Conservation (phyloP, 768 basidiomycete genomes). For the Leucocoprinus birnbaumii region DNA sequence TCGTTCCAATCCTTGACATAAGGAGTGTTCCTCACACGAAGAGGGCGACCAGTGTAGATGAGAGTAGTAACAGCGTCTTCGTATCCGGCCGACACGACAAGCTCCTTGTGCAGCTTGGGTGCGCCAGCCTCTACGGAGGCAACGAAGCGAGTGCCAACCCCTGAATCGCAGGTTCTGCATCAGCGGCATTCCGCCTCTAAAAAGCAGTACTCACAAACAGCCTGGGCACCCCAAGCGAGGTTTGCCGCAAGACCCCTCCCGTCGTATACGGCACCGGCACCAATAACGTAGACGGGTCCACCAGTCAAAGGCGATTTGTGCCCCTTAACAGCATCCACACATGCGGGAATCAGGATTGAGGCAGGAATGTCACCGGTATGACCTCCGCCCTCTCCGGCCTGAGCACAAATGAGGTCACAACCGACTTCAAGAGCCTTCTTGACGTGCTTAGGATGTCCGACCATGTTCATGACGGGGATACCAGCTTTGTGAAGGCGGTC, state of each 20-base stretch:
- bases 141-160: slow-evolving; percentile 89
- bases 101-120: slow-evolving; percentile 82
- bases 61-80: slow-evolving; percentile 84
- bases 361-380: slow-evolving; percentile 85
- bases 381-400: slow-evolving; percentile 90
- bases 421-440: slow-evolving; percentile 78
- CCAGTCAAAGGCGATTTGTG: slow-evolving; percentile 78
- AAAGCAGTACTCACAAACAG: slow-evolving; percentile 62
- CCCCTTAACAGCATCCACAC: slow-evolving; percentile 81
- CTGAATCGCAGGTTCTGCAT: slow-evolving; percentile 20
- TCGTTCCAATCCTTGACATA: slow-evolving; percentile 83
- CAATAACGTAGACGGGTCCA: slow-evolving; percentile 81
- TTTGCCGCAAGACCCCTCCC: slow-evolving; percentile 87
- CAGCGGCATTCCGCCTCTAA: neutral
- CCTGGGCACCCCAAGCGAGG: slow-evolving; percentile 86
- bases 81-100: slow-evolving; percentile 63
- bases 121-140: slow-evolving; percentile 79
- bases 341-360: slow-evolving; percentile 86
- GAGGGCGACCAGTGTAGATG: slow-evolving; percentile 87
- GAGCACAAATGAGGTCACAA: slow-evolving; percentile 91
- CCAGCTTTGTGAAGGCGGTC: slow-evolving; percentile 81
- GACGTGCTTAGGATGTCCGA: slow-evolving; percentile 93
- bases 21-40: slow-evolving; percentile 81
- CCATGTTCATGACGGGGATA: slow-evolving; percentile 92
- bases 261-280: slow-evolving; percentile 90